Percentiles rank a stretch among this genome's conserved stretches.
These are phyloP conservation scores for Alternaria arbusti DNA, from an alignment of 2,329 filamentous ascomycete genomes.

Conservation along the genomic window DNA sequence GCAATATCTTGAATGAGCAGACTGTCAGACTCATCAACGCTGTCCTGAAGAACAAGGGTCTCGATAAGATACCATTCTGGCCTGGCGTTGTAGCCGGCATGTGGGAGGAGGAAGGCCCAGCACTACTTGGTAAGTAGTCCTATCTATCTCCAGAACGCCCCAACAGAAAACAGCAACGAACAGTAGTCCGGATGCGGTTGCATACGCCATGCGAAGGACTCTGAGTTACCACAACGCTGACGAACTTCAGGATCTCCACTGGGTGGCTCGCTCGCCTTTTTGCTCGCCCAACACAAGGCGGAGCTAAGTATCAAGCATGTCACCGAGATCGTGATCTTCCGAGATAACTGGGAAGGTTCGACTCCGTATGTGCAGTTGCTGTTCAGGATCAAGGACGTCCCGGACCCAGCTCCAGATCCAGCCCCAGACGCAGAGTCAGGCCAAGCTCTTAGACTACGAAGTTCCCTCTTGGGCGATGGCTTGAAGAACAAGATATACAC, in stretches of 20 bases:
- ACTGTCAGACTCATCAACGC: not conserved
- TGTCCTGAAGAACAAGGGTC: not conserved
- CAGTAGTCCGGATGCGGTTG: not conserved
- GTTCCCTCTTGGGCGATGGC: not conserved
- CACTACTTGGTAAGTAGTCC: slow-evolving; percentile 15
- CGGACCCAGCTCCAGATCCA: not conserved
- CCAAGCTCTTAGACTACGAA: not conserved
- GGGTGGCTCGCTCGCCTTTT: slow-evolving; percentile 6
- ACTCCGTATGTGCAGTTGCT: not conserved
- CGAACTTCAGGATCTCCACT: slow-evolving; percentile 6
- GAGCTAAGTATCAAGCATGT: slow-evolving; percentile 9
- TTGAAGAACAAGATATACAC: not conserved
- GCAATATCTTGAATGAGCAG: slow-evolving; percentile 4
- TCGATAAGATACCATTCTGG: slow-evolving; percentile 11
- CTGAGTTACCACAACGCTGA: not conserved
- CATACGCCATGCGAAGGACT: not conserved
- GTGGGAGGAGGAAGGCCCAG: slow-evolving; percentile 3
- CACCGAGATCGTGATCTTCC: slow-evolving; percentile 4
- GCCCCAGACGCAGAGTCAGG: not conserved
- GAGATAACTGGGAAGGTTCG: not conserved
- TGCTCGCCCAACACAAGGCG: slow-evolving; percentile 14
- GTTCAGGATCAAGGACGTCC: slow-evolving; percentile 5
- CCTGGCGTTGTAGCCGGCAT: slow-evolving; percentile 16
- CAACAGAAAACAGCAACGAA: not conserved
- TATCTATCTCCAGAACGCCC: not conserved